Evolutionary conservation across 2,329 filamentous ascomycete genomes (phyloP).

Genomic region (Gyromitra esculenta): DNA sequence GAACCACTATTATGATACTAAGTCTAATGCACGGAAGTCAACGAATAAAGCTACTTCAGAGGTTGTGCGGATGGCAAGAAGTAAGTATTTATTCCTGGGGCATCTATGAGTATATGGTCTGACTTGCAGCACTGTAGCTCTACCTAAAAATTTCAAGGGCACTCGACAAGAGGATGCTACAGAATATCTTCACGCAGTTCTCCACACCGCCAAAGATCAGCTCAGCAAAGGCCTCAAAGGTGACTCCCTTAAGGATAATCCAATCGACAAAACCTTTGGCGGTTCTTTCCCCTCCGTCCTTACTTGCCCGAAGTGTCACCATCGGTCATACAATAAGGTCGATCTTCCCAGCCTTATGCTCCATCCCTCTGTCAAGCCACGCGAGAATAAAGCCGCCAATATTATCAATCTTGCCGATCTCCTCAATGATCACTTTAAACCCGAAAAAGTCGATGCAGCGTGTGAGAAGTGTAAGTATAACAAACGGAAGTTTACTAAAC

Average conservation of each 20-base stretch:
- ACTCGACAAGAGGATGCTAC: constrained; percentile 50
- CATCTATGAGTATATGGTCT: neutral
- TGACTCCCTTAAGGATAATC: constrained; percentile 31
- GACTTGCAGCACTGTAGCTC: constrained; percentile 22
- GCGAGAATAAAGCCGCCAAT: constrained; percentile 26
- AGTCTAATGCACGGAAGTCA: neutral
- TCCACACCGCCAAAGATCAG: constrained; percentile 43
- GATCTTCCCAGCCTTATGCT: constrained; percentile 45
- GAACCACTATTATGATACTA: constrained; percentile 42
- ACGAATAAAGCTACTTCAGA: constrained; percentile 13
- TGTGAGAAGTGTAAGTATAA: constrained; percentile 51
- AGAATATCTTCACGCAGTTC: constrained; percentile 52
- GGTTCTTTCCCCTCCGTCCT: constrained; percentile 48
- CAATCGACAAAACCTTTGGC: constrained; percentile 48
- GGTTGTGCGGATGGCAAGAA: constrained; percentile 6
- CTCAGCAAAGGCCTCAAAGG: constrained; percentile 34
- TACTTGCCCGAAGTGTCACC: constrained; percentile 49
- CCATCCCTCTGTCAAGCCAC: constrained; percentile 1
- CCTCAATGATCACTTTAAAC: constrained; percentile 35
- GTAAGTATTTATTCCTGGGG: neutral
- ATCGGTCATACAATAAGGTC: constrained; percentile 41
- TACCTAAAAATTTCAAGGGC: constrained; percentile 44
- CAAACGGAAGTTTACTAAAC: constrained; percentile 42
- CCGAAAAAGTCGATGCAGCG: constrained; percentile 50
- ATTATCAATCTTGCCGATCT: constrained; percentile 28